These are phyloP conservation scores for Fistulina hepatica DNA, from an alignment of 1,284 basidiomycete species.

Conservation along the genomic window DNA sequence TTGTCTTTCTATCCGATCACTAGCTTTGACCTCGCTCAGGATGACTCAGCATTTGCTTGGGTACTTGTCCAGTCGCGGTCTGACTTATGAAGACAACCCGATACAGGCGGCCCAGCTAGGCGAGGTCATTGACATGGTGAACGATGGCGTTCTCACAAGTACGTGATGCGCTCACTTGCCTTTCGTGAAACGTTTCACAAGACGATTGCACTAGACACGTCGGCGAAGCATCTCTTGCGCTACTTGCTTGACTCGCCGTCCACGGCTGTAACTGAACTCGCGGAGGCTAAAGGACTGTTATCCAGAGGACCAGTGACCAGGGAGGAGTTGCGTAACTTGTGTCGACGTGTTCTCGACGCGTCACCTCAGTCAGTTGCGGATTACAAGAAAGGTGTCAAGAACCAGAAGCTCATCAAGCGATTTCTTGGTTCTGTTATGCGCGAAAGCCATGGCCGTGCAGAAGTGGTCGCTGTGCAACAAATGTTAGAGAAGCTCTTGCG, in stretches of 20 bases:
- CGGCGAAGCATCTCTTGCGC: slow-evolving; percentile 59
- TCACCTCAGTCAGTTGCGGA: slow-evolving; percentile 66
- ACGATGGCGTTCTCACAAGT: slow-evolving; percentile 60
- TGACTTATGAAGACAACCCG: slow-evolving; percentile 52
- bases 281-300: slow-evolving; percentile 15
- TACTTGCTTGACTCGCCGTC: slow-evolving; percentile 41
- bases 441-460: slow-evolving; percentile 66
- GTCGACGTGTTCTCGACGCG: slow-evolving; percentile 50
- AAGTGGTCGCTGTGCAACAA: slow-evolving; percentile 42
- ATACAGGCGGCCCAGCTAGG: slow-evolving; percentile 59
- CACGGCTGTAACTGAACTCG: slow-evolving; percentile 15
- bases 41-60: slow-evolving; percentile 81
- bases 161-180: slow-evolving; percentile 3
- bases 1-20: not conserved
- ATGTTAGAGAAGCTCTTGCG: slow-evolving; percentile 35
- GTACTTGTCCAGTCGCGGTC: slow-evolving; percentile 50
- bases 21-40: slow-evolving; percentile 34
- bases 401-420: slow-evolving; percentile 81
- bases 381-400: slow-evolving; percentile 62
- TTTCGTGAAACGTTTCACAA: slow-evolving; percentile 2
- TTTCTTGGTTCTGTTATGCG: slow-evolving; percentile 90
- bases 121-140: slow-evolving; percentile 70
- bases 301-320: slow-evolving; percentile 24
- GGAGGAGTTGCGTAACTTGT: slow-evolving; percentile 30
- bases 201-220: slow-evolving; percentile 38